Conservation (phyloP, 495 filamentous ascomycete species). For the Neurospora sp. region DNA sequence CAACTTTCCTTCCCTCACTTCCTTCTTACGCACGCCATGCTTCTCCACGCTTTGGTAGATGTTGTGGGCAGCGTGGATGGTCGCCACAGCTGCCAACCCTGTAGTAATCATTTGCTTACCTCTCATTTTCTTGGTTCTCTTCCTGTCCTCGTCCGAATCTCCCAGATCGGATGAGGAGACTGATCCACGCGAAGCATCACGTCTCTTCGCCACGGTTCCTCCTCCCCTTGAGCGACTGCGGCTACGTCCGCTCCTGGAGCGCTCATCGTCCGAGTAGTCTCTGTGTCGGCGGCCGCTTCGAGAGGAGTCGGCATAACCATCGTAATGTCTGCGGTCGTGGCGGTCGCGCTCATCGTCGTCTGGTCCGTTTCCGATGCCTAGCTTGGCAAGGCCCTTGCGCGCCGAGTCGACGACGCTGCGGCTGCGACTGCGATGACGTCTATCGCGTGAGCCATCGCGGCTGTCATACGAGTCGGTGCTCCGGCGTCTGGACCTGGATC, state of each 20-base stretch:
- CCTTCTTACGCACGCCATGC: conserved; percentile 56
- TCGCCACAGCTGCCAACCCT: conserved; percentile 76
- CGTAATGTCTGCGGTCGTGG: conserved; percentile 20
- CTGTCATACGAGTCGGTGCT: conserved; percentile 44
- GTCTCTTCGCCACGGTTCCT: conserved; percentile 9
- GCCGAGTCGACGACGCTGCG: conserved; percentile 38
- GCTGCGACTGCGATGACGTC: conserved; percentile 36
- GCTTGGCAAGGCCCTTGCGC: conserved; percentile 34
- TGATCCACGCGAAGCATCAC: conserved; percentile 19
- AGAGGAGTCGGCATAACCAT: conserved; percentile 25
- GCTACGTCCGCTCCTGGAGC: conserved; percentile 28
- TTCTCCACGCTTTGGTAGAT: conserved; percentile 70
- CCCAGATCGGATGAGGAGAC: conserved; percentile 48
- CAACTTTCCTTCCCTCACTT: conserved; percentile 65
- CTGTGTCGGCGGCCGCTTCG: conserved; percentile 22
- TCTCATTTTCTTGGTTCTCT: conserved; percentile 64
- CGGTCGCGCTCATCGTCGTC: conserved; percentile 32
- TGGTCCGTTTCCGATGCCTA: conserved; percentile 36
- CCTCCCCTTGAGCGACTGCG: conserved; percentile 23
- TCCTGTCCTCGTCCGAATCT: conserved; percentile 69
- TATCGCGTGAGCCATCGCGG: conserved; percentile 27
- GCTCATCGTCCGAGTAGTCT: conserved; percentile 37
- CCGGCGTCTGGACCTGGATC: conserved; percentile 45
- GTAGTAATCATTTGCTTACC: conserved; percentile 77
- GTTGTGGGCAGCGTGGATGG: conserved; percentile 77